Evolutionary conservation across 2,329 filamentous ascomycete genomes (phyloP), one percentile per base, ranked within the genome.

Genomic region (Nemania bipapillata): DNA sequence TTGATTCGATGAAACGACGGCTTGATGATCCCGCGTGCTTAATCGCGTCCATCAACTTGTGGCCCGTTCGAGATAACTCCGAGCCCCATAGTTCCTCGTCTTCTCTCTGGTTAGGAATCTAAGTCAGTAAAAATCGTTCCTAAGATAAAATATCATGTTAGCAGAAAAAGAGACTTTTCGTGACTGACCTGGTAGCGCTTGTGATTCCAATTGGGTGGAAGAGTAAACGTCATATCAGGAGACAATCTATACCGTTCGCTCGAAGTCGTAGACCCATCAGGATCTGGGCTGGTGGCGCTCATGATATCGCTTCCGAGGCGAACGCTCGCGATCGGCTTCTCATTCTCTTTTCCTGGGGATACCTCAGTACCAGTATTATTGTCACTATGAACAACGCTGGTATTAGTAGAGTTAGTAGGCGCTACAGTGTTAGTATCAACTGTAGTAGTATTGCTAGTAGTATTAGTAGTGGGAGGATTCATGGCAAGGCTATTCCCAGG

Each of bases 21-120:
- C 86, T 87, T 60, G 83, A 87, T 74, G 81, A 84, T 26, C 86
- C 83, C 11, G 88, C 88, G 75, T 89, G 87, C 73, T 85, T 86
- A 73, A 89, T 85, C 70, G 85, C 86, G 72, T 87, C 85, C 81
- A 85, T 86, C 63, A 88, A 73, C 75, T 86, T 85, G 74, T 89
- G 86, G 54, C 87, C 84, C 65, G 85, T 83, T 72, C 83, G 76
- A 54, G 83, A 79, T 63, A 86, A 81, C 74, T 90, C 88, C 70
- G 87, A 80, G 20, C 93, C 93, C 92, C 93, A 96, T 5, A 97
- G 84, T 72, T 92, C 90, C 80, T 97, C 94, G 72, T 97, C 94
- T 78, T 96, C 92, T 62, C 94, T 86, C 79, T 97, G 92, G 50
- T 42, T 20, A 26, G 15, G 22, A 32, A 42, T 22, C 15, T 3